These are phyloP conservation scores for Astraeus odoratus DNA, from an alignment of 768 basidiomycete species.

Conservation along the genomic window DNA sequence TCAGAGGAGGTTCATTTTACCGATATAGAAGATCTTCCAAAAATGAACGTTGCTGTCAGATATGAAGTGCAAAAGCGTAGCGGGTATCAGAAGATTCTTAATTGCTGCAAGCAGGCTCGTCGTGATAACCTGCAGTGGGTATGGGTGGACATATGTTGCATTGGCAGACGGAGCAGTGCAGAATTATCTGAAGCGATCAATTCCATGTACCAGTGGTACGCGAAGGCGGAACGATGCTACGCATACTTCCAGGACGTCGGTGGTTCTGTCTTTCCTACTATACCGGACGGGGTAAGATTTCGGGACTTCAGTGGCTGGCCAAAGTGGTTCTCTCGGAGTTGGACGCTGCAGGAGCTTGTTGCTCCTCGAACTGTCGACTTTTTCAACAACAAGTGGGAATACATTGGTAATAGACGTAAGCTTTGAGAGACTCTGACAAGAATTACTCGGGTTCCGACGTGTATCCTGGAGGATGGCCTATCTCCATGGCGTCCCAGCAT, in stretches of 20 bases:
- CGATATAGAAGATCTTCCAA: too few species aligned
- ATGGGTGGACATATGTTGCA: slow-evolving; percentile 16
- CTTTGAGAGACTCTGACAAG: neutral
- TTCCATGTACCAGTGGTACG: slow-evolving; percentile 17
- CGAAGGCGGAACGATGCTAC: slow-evolving; percentile 10
- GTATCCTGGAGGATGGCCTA: slow-evolving; percentile 1
- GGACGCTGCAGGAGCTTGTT: slow-evolving; percentile 9
- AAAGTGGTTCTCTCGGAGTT: too few species aligned
- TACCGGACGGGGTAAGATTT: neutral
- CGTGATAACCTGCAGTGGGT: slow-evolving; percentile 4
- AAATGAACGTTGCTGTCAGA: too few species aligned
- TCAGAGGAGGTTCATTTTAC: too few species aligned
- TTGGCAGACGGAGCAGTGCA: slow-evolving; percentile 15
- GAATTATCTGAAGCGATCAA: too few species aligned
- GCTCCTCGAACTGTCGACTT: slow-evolving; percentile 13
- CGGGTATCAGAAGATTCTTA: slow-evolving; percentile 3
- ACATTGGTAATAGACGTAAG: neutral
- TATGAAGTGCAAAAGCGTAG: neutral
- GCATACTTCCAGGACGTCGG: slow-evolving; percentile 11
- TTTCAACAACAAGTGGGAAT: slow-evolving; percentile 9
- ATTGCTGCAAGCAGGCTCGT: neutral
- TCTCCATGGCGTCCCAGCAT: slow-evolving; percentile 2
- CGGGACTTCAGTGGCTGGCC: too few species aligned
- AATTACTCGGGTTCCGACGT: neutral
- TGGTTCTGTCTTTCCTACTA: neutral